phyloP scores from a whole-genome alignment of 2,329 filamentous ascomycete genomes.

The Dryadomyces quercivorus region DNA sequence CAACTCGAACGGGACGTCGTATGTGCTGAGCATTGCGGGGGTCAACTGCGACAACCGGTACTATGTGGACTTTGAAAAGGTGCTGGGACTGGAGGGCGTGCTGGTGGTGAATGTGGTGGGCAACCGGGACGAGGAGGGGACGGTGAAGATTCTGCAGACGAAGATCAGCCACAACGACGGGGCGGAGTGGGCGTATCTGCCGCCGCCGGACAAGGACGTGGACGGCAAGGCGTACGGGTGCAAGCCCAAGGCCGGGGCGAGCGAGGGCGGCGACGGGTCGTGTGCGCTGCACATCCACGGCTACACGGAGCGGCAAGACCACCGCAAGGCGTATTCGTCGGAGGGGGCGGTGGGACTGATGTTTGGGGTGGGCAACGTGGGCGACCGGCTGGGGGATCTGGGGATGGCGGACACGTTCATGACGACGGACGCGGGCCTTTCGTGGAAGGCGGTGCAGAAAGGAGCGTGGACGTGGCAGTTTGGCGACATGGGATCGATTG shows the following conservation, averaged over 20 bases:
- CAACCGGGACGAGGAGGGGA: conserved; percentile 42
- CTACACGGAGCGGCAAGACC: conserved; percentile 81
- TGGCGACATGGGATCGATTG: conserved; percentile 86
- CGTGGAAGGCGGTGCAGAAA: conserved; percentile 75
- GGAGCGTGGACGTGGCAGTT: conserved; percentile 89
- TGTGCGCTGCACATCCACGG: conserved; percentile 90
- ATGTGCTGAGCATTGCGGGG: conserved; percentile 67
- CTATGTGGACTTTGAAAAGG: conserved; percentile 94
- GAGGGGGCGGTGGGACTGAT: conserved; percentile 80
- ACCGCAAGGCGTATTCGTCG: conserved; percentile 76
- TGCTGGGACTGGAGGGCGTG: conserved; percentile 83
- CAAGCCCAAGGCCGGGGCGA: conserved; percentile 16
- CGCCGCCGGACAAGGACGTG: conserved; percentile 57
- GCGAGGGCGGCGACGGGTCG: conserved; percentile 43
- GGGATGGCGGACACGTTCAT: conserved; percentile 82
- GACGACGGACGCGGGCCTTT: conserved; percentile 80
- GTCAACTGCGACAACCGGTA: conserved; percentile 70
- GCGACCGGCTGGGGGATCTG: conserved; percentile 47
- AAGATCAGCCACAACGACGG: conserved; percentile 96
- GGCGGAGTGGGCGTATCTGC: conserved; percentile 67
- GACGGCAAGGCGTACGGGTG: conserved; percentile 65
- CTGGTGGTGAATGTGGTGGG: conserved; percentile 74
- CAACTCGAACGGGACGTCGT: conserved; percentile 95
- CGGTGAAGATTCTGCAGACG: conserved; percentile 70
- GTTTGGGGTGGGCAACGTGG: conserved; percentile 87